Conservation (phyloP, 768 basidiomycete species). For the Boletus fagicola region DNA sequence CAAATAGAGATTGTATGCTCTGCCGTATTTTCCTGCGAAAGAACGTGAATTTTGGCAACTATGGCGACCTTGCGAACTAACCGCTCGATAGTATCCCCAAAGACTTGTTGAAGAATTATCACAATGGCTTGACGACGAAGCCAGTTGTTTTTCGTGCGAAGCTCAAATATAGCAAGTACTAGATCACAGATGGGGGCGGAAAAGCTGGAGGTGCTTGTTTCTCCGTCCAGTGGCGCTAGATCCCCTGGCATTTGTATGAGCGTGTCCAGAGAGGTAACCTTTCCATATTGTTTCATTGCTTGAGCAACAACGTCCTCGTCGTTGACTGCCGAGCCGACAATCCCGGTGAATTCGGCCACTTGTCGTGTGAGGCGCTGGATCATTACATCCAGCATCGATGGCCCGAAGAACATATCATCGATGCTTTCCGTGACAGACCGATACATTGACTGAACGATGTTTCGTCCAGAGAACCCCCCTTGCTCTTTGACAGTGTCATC, state of each 20-base stretch:
- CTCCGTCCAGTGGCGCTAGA: slow-evolving; percentile 79
- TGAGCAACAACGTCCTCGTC: slow-evolving; percentile 86
- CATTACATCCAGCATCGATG: slow-evolving; percentile 94
- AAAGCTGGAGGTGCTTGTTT: slow-evolving; percentile 85
- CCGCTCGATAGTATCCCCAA: slow-evolving; percentile 96
- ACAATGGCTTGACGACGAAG: slow-evolving; percentile 92
- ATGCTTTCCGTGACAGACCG: slow-evolving; percentile 91
- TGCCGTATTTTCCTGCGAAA: slow-evolving; percentile 80
- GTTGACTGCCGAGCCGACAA: slow-evolving; percentile 72
- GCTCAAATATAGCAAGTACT: slow-evolving; percentile 88
- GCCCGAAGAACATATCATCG: slow-evolving; percentile 96
- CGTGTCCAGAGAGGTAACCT: slow-evolving; percentile 62
- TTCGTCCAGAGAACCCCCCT: slow-evolving; percentile 60
- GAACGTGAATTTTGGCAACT: background rate
- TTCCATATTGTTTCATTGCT: slow-evolving; percentile 70
- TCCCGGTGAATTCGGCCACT: slow-evolving; percentile 84
- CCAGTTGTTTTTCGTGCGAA: slow-evolving; percentile 97
- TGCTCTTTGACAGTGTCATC: slow-evolving; percentile 41
- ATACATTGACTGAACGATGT: slow-evolving; percentile 84
- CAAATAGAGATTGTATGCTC: slow-evolving; percentile 58
- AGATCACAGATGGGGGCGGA: slow-evolving; percentile 94
- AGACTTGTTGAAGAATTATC: slow-evolving; percentile 91
- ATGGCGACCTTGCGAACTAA: slow-evolving; percentile 35
- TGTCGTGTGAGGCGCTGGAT: slow-evolving; percentile 87
- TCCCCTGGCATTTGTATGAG: slow-evolving; percentile 73